Conservation (phyloP, 73 alveolate species). For the Effrenium voratum region DNA sequence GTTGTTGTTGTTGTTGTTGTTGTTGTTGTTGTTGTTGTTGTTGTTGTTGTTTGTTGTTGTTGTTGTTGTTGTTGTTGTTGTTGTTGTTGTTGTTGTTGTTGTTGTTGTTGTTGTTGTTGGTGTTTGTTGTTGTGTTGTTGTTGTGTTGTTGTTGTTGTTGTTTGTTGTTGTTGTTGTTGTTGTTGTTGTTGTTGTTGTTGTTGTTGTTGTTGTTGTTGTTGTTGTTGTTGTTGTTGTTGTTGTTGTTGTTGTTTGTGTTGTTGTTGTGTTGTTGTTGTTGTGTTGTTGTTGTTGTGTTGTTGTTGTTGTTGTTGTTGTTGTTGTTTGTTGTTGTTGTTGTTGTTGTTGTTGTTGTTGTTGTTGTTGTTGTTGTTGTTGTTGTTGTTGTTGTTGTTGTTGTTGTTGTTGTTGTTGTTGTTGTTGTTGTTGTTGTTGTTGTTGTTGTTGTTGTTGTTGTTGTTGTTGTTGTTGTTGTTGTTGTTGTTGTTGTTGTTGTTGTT, state of each 20-base stretch:
- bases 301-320: too few species aligned
- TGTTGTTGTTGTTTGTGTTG: background rate
- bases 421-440: background rate
- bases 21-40: background rate
- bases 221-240: background rate
- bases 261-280: too few species aligned
- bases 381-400: background rate
- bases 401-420: background rate
- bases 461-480: background rate
- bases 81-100: background rate
- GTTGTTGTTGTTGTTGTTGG: background rate
- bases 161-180: background rate
- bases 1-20: background rate
- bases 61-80: background rate
- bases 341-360: background rate
- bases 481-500: background rate
- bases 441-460: conserved; percentile 7
- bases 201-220: background rate
- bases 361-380: background rate
- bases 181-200: background rate
- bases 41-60: too few species aligned
- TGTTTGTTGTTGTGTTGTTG: background rate
- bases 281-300: too few species aligned
- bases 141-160: background rate
- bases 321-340: background rate